Percentiles rank a stretch among this genome's conserved stretches.
Evolutionary conservation across 768 basidiomycete species (phyloP).

Genomic region (Cubamyces lactineus): DNA sequence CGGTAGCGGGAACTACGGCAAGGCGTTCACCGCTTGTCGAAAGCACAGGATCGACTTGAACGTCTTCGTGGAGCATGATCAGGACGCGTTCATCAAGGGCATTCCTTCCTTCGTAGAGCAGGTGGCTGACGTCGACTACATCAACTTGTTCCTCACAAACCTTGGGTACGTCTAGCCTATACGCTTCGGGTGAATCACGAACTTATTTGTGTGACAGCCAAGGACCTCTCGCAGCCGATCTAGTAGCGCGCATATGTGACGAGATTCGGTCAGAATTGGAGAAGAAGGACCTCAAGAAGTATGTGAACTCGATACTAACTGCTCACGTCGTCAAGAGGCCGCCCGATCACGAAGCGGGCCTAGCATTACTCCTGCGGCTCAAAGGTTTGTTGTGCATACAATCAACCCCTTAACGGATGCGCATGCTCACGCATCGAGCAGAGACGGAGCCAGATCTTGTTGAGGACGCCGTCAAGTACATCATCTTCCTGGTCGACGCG

Average conservation of each 20-base stretch:
- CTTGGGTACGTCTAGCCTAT: constrained; percentile 60
- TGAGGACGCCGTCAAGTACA: constrained; percentile 97
- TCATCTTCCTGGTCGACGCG: constrained; percentile 96
- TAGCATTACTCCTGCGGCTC: constrained; percentile 72
- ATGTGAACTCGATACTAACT: constrained; percentile 90
- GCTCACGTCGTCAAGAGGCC: constrained; percentile 92
- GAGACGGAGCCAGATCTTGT: constrained; percentile 74
- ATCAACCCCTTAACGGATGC: no score
- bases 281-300: constrained; percentile 68
- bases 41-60: constrained; percentile 94
- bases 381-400: constrained; percentile 56
- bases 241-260: constrained; percentile 75
- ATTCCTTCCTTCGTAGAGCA: constrained; percentile 79
- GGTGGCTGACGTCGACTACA: constrained; percentile 85
- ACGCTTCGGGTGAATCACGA: no score
- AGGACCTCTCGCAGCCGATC: constrained; percentile 58
- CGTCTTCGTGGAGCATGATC: constrained; percentile 82
- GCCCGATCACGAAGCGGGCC: constrained; percentile 85
- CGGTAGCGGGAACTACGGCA: constrained; percentile 71
- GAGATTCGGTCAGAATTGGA: constrained; percentile 75
- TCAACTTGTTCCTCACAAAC: constrained; percentile 89
- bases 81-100: constrained; percentile 62
- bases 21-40: constrained; percentile 89
- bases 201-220: constrained; percentile 47
- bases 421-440: constrained; percentile 23